These are phyloP conservation scores for Davidsoniella australis DNA, from an alignment of 2,329 filamentous ascomycete species.

Conservation along the genomic window DNA sequence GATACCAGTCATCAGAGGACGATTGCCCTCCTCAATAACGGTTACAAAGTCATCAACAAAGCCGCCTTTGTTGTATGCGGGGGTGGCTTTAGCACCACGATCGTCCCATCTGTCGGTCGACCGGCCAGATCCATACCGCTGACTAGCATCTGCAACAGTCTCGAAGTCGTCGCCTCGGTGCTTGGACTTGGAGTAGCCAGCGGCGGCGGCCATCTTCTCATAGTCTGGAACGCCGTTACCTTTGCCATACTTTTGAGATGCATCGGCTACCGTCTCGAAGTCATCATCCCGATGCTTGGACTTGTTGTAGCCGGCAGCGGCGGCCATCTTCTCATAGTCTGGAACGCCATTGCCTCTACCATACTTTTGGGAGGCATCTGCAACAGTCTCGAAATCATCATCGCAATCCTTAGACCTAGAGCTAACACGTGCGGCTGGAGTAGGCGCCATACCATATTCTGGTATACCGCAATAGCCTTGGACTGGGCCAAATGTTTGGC, in stretches of 20 bases:
- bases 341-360: neutral
- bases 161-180: neutral
- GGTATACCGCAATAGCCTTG: no score
- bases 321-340: no score
- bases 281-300: neutral
- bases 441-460: no score
- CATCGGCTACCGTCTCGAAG: conserved; percentile 4
- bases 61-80: neutral
- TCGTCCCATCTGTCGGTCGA: no score
- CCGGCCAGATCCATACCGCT: neutral
- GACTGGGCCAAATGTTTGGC: no score
- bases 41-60: conserved; percentile 6
- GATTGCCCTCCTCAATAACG: conserved; percentile 2
- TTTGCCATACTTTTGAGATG: conserved; percentile 5
- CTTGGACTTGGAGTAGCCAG: neutral
- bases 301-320: neutral
- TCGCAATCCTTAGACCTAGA: neutral
- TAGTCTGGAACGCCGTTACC: no score
- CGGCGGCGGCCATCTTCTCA: no score
- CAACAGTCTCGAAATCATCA: neutral
- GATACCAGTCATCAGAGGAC: neutral
- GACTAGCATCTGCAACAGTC: neutral
- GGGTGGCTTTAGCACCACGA: neutral
- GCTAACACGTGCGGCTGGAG: no score
- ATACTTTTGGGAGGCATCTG: neutral